Evolutionary conservation across 306 rosid species (phyloP).

Genomic region (Amphicarpaea edgeworthii): DNA sequence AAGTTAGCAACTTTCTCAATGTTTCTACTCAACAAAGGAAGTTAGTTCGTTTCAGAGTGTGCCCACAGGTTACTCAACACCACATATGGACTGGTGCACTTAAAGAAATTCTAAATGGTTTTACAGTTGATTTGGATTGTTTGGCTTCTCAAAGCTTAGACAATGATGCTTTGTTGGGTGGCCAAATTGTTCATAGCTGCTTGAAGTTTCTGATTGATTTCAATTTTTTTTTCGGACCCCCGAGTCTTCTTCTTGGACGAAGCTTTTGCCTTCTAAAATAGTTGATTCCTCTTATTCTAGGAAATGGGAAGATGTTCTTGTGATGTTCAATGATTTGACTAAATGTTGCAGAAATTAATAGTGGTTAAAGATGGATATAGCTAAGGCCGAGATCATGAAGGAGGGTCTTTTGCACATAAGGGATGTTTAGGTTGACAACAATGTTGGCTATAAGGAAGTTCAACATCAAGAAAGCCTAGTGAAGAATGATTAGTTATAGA

Average conservation of each 20-base stretch:
- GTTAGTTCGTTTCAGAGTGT: conserved; percentile 60
- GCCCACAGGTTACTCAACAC: conserved; percentile 78
- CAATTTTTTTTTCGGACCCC: conserved; percentile 46
- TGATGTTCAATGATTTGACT: conserved; percentile 80
- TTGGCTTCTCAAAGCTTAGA: conserved; percentile 46
- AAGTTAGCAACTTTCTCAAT: conserved; percentile 67
- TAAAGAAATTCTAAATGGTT: conserved; percentile 60
- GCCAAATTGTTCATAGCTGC: conserved; percentile 78
- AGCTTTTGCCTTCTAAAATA: conserved; percentile 61
- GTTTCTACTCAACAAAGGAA: conserved; percentile 88
- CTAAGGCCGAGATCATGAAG: conserved; percentile 78
- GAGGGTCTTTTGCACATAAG: conserved; percentile 85
- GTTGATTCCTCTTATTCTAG: conserved; percentile 48
- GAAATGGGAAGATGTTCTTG: conserved; percentile 87
- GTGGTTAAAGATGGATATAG: conserved; percentile 51
- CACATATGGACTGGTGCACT: conserved; percentile 74
- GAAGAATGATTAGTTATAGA: conserved; percentile 65
- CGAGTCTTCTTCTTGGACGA: conserved; percentile 83
- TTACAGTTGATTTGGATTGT: conserved; percentile 69
- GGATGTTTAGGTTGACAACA: conserved; percentile 69
- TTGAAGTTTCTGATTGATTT: conserved; percentile 61
- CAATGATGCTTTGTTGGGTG: conserved; percentile 59
- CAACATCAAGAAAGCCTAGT: conserved; percentile 72
- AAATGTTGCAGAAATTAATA: conserved; percentile 60
- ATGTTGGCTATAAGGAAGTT: conserved; percentile 76